phyloP scores from a whole-genome alignment of 2,329 filamentous ascomycete genomes.

The Cladosporium colombiae region DNA sequence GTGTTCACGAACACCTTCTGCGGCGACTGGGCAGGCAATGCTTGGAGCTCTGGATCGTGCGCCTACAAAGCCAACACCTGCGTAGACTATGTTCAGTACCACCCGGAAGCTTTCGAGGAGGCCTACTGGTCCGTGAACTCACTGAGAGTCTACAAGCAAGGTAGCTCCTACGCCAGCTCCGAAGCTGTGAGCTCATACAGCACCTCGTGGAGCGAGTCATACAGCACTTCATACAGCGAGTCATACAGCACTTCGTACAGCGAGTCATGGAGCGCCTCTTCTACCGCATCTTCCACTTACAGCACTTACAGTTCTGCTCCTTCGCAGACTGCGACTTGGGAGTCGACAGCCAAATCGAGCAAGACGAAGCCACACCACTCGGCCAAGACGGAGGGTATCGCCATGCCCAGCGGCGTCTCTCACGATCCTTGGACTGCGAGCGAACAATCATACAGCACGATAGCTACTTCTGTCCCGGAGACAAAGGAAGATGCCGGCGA shows the following conservation, averaged over 20 bases:
- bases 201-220: background rate
- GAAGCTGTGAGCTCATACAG: background rate
- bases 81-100: conserved; percentile 36
- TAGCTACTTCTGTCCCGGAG: background rate
- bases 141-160: conserved; percentile 41
- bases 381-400: background rate
- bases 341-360: conserved; percentile 1
- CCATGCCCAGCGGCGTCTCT: background rate
- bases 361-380: background rate
- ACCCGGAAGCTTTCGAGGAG: conserved; percentile 39
- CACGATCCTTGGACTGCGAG: background rate
- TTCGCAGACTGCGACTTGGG: background rate
- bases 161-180: background rate
- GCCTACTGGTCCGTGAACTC: conserved; percentile 47
- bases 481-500: background rate
- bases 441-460: background rate
- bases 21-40: conserved; percentile 42
- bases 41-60: conserved; percentile 34
- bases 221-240: background rate
- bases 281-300: background rate
- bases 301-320: background rate
- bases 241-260: background rate
- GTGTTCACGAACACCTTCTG: conserved; percentile 66
- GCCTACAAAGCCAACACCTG: conserved; percentile 37
- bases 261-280: background rate